Conservation (phyloP, 2,329 filamentous ascomycete species). For the Zymoseptoria pseudotritici region DNA sequence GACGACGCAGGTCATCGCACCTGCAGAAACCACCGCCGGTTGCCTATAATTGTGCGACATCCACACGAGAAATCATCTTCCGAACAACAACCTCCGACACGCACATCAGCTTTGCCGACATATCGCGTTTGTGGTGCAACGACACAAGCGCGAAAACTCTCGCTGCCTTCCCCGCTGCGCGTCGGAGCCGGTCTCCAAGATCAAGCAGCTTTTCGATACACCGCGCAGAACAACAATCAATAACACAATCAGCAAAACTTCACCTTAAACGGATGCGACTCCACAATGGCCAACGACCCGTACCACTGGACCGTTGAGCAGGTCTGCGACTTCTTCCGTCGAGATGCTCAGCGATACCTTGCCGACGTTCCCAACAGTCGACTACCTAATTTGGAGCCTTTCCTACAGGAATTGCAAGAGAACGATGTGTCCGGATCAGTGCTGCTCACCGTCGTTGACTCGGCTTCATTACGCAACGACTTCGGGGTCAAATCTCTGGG, state of each 20-base stretch:
- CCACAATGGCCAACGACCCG: constrained; percentile 50
- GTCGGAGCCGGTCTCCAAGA: background rate
- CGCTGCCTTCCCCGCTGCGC: background rate
- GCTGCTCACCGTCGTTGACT: constrained; percentile 50
- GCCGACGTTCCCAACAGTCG: constrained; percentile 25
- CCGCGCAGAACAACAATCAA: constrained; percentile 6
- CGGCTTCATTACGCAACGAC: constrained; percentile 43
- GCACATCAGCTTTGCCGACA: background rate
- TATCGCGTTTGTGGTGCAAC: background rate
- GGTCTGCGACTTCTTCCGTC: constrained; percentile 60
- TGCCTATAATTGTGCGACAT: background rate
- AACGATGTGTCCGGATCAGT: constrained; percentile 60
- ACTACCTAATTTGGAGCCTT: constrained; percentile 45
- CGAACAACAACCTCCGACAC: background rate
- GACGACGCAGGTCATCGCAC: background rate
- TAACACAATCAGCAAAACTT: background rate
- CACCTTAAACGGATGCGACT: background rate
- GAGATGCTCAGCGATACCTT: constrained; percentile 22
- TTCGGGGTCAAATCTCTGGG: constrained; percentile 52
- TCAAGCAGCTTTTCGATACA: background rate
- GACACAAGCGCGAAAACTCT: background rate
- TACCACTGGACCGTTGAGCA: constrained; percentile 64
- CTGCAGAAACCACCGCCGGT: background rate
- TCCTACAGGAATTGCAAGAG: constrained; percentile 52
- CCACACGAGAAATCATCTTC: background rate